phyloP scores from a whole-genome alignment of 805 yeast species.

The Yamadazyma nakazawae region DNA sequence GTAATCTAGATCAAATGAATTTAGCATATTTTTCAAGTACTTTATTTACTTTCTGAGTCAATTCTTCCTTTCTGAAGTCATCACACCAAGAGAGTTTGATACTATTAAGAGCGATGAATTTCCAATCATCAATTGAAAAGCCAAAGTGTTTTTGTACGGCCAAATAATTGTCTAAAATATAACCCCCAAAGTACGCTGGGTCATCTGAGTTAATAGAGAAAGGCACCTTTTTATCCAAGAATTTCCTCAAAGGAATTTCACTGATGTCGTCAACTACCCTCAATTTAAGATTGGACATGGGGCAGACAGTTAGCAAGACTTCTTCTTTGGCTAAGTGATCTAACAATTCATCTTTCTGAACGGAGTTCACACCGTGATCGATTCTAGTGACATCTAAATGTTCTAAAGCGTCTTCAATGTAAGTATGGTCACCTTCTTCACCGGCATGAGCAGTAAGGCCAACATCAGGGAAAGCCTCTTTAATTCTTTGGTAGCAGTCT shows the following conservation, averaged over 20 bases:
- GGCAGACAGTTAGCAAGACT: slow-evolving; percentile 69
- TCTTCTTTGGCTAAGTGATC: slow-evolving; percentile 52
- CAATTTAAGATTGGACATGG: slow-evolving; percentile 70
- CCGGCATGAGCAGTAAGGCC: slow-evolving; percentile 85
- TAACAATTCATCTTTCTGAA: slow-evolving; percentile 52
- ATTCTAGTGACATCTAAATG: slow-evolving; percentile 61
- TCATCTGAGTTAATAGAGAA: slow-evolving; percentile 60
- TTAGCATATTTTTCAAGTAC: slow-evolving; percentile 36
- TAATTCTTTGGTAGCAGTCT: slow-evolving; percentile 56
- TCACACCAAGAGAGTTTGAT: slow-evolving; percentile 73
- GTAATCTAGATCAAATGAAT: not conserved
- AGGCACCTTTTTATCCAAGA: slow-evolving; percentile 61
- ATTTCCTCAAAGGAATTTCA: slow-evolving; percentile 62
- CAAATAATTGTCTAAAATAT: slow-evolving; percentile 70
- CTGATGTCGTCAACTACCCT: slow-evolving; percentile 67
- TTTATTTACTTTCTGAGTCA: slow-evolving; percentile 43
- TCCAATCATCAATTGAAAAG: slow-evolving; percentile 61
- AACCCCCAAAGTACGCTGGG: slow-evolving; percentile 76
- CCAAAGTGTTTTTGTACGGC: slow-evolving; percentile 60
- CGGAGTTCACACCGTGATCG: slow-evolving; percentile 76
- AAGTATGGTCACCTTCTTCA: slow-evolving; percentile 82
- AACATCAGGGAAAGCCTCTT: slow-evolving; percentile 47
- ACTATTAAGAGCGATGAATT: slow-evolving; percentile 57
- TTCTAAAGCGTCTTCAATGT: slow-evolving; percentile 56
- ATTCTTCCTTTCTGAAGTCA: slow-evolving; percentile 50